phyloP scores from a whole-genome alignment of 208 protist genomes.

The Entamoeba dispar region DNA sequence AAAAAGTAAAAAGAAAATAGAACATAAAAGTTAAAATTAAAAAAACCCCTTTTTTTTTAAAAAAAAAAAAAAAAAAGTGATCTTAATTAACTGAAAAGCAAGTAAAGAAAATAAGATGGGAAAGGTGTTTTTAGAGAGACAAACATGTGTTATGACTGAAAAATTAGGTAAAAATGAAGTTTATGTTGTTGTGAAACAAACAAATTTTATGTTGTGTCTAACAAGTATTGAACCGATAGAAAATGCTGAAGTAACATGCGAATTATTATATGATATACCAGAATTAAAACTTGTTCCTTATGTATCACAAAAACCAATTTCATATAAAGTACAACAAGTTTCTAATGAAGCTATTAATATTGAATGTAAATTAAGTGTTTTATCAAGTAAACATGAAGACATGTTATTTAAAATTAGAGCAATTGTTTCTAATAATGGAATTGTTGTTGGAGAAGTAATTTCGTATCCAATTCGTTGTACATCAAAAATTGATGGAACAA shows the following conservation, averaged over 20 bases:
- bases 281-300: neutral
- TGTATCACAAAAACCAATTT: neutral
- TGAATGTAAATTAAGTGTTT: neutral
- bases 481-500: neutral
- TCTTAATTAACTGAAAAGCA: too few relatives aligned
- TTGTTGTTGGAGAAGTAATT: neutral
- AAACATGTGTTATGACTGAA: neutral
- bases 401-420: neutral
- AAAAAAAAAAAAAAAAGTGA: too few relatives aligned
- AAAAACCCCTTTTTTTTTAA: too few relatives aligned
- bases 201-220: neutral
- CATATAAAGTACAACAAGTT: neutral
- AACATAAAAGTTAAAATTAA: too few relatives aligned
- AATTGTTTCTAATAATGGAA: neutral
- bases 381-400: neutral
- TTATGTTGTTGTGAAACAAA: neutral
- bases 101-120: neutral
- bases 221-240: neutral
- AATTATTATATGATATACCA: neutral
- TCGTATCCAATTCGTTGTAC: neutral
- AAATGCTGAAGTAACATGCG: neutral
- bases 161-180: neutral
- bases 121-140: neutral
- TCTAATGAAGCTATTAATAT: neutral
- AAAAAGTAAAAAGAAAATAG: too few relatives aligned